These are phyloP conservation scores for Chlorella variabilis DNA, from an alignment of 163 green algal genomes.

Conservation along the genomic window DNA sequence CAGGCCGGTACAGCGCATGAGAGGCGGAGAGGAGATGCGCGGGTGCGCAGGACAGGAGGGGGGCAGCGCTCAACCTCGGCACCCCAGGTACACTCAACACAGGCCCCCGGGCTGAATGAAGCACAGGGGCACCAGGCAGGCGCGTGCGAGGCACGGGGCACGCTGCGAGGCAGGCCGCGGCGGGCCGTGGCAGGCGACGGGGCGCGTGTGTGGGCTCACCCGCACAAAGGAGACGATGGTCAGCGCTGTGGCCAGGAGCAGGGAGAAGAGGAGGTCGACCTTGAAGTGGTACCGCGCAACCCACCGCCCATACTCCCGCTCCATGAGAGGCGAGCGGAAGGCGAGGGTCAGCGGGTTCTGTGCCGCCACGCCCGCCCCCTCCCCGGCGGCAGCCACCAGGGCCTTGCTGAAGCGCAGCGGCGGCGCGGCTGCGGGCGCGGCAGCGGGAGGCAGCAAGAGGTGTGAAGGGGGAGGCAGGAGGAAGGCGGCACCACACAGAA, in stretches of 20 bases:
- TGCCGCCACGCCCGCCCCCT: neutral
- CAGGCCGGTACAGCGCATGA: no score
- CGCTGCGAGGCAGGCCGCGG: no score
- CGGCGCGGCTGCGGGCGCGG: neutral
- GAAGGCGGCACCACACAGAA: no score
- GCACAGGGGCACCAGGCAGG: neutral
- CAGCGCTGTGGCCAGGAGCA: constrained; percentile 10
- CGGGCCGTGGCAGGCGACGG: neutral
- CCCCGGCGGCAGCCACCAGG: neutral
- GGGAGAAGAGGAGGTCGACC: constrained; percentile 20
- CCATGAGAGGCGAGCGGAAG: neutral
- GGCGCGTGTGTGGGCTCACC: neutral
- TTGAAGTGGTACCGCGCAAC: constrained; percentile 20
- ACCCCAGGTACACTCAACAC: no score
- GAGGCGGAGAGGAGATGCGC: neutral
- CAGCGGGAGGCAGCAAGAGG: neutral
- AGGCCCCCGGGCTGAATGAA: no score
- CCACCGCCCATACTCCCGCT: constrained; percentile 26
- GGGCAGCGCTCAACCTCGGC: no score
- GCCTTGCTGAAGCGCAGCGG: constrained; percentile 12
- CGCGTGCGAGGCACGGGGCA: no score
- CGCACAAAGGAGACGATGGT: neutral
- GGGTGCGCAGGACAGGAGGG: neutral
- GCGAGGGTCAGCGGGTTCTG: constrained; percentile 5
- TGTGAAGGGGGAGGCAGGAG: neutral